Evolutionary conservation across 345 rosid genomes (phyloP), one percentile per base, ranked within the genome.

Genomic region (Zanthoxylum bungeanum): DNA sequence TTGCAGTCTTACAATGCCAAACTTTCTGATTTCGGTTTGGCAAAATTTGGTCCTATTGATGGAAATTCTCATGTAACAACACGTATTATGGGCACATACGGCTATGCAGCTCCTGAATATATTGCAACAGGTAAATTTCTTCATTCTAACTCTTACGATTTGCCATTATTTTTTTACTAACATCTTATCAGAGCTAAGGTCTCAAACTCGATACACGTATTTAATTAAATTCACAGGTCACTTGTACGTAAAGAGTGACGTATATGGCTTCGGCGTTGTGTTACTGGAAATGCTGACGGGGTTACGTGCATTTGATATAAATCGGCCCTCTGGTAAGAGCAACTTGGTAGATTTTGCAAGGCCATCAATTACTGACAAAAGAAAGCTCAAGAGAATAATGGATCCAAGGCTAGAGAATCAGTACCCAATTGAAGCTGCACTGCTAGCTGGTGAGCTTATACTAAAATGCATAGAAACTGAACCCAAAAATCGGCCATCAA

Each of bases 41-140:
- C 93, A 0, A 93, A 89, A 70, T 61, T 77, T 1, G 97, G 98
- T 9, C 98, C 98, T 0, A 70, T 78, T 1, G 82, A 87, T 58
- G 98, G 96, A 66, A 42, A 74, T 49, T 81, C 96, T 0, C 97
- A 93, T 22, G 83, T 93, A 4, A 83, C 98, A 37, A 91, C 97
- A 0, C 81, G 82, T 11, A 77, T 89, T 36, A 75, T 91, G 85
- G 97, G 98, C 70, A 93, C 98, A 0, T 86, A 76, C 12, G 98
- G 98, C 1, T 93, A 93, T 33, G 93, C 97, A 12, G 98, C 97
- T 50, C 98, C 97, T 0, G 98, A 91, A 55, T 91, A 93, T 64
- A 79, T 91, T 17, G 89, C 92, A 9, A 87, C 95, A 4, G 98
- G 98, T 89, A 83, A 62, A 14, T 14, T n/a, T n/a, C n/a, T n/a